Evolutionary conservation across 306 rosid species (phyloP).

Genomic region (Luffa acutangula): DNA sequence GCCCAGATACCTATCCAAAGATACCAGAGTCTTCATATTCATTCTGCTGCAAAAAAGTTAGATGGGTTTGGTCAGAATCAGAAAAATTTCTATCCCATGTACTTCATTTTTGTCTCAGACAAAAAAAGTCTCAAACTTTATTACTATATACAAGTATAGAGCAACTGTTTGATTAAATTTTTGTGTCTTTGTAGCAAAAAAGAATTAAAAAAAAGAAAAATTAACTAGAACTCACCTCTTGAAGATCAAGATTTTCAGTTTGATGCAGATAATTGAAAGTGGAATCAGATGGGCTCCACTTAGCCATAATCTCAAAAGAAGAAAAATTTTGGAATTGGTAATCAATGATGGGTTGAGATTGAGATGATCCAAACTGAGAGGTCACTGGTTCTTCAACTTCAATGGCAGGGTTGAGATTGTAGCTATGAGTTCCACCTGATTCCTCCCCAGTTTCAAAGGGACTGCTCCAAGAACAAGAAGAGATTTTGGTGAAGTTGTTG

Average conservation of each 20-base stretch:
- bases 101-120: neutral
- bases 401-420: constrained; percentile 23
- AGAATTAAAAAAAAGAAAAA: neutral
- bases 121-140: neutral
- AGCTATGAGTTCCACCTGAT: constrained; percentile 29
- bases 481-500: neutral
- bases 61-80: neutral
- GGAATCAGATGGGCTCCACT: constrained; percentile 48
- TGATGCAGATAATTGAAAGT: constrained; percentile 33
- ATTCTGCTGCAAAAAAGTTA: constrained; percentile 48
- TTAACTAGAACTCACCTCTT: constrained; percentile 37
- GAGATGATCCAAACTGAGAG: constrained; percentile 1
- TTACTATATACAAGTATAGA: neutral
- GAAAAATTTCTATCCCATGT: neutral
- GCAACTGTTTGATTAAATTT: neutral
- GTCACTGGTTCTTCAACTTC: constrained; percentile 29
- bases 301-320: constrained; percentile 24
- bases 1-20: constrained; percentile 36
- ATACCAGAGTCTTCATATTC: constrained; percentile 45
- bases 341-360: constrained; percentile 8
- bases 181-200: no score
- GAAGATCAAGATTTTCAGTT: constrained; percentile 20
- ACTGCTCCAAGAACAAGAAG: constrained; percentile 34
- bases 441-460: constrained; percentile 48
- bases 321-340: constrained; percentile 11